These are phyloP conservation scores for Eutrema heterophyllum DNA, from an alignment of 345 rosid genomes.

Conservation along the genomic window DNA sequence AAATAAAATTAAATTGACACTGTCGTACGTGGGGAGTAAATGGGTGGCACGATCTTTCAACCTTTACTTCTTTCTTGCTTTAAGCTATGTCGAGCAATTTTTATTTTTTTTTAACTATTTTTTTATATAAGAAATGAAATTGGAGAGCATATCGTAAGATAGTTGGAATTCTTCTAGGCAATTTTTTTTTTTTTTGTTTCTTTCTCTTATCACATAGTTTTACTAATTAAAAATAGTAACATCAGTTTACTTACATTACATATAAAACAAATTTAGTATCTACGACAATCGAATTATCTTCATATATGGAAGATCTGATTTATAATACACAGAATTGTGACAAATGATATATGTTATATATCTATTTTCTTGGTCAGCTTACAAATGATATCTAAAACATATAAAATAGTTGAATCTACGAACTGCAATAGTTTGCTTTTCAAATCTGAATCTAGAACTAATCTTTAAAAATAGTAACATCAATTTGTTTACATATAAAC, in stretches of 20 bases:
- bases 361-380: too few relatives aligned
- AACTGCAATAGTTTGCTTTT: background rate
- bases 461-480: too few relatives aligned
- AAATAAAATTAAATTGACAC: background rate
- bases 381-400: background rate
- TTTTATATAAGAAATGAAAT: background rate
- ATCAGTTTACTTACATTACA: background rate
- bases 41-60: conserved; percentile 19
- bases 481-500: background rate
- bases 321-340: background rate
- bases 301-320: background rate
- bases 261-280: background rate
- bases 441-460: background rate
- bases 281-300: background rate
- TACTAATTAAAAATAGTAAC: too few relatives aligned
- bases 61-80: conserved; percentile 2
- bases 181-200: background rate
- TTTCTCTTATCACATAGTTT: background rate
- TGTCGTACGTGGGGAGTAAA: background rate
- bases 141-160: background rate
- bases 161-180: background rate
- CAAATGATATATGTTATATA: too few relatives aligned
- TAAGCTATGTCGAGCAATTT: background rate
- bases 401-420: background rate
- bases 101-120: background rate